Conservation (phyloP, 2,329 filamentous ascomycete genomes). For the Fusarium secorum region DNA sequence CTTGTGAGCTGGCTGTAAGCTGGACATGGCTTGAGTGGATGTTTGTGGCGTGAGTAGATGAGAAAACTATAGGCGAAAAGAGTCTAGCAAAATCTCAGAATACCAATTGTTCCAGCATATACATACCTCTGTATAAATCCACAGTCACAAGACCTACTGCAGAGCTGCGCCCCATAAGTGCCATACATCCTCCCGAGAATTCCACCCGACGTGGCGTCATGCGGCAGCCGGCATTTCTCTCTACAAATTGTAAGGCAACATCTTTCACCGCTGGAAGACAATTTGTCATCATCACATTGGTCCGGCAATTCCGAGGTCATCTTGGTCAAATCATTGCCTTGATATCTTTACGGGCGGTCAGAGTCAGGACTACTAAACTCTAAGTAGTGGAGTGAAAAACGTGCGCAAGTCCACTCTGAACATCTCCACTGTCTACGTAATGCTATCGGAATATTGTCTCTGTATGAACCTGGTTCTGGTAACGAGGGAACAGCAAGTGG, state of each 20-base stretch:
- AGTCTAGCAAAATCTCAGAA: background rate
- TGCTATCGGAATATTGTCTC: too few relatives aligned
- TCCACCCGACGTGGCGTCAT: background rate
- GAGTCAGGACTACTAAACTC: background rate
- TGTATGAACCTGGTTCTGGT: background rate
- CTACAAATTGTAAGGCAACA: rapidly evolving
- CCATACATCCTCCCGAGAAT: background rate
- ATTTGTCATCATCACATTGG: too few relatives aligned
- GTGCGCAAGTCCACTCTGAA: too few relatives aligned
- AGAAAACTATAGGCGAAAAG: background rate
- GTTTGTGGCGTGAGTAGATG: background rate
- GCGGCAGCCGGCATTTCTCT: background rate
- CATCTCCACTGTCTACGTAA: too few relatives aligned
- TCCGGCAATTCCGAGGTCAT: background rate
- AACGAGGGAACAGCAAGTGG: background rate
- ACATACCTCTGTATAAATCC: background rate
- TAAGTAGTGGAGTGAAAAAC: background rate
- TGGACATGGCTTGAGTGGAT: background rate
- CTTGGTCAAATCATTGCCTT: background rate
- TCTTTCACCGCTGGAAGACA: background rate
- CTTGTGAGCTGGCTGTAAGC: background rate
- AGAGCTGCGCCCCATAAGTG: background rate
- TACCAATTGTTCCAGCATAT: background rate
- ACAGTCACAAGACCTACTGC: background rate
- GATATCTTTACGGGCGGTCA: background rate